A percentile compares a stretch with the other conserved stretches of the same genome.
phyloP scores from a whole-genome alignment of 2,329 filamentous ascomycete species.

The Sporothrix globosa region DNA sequence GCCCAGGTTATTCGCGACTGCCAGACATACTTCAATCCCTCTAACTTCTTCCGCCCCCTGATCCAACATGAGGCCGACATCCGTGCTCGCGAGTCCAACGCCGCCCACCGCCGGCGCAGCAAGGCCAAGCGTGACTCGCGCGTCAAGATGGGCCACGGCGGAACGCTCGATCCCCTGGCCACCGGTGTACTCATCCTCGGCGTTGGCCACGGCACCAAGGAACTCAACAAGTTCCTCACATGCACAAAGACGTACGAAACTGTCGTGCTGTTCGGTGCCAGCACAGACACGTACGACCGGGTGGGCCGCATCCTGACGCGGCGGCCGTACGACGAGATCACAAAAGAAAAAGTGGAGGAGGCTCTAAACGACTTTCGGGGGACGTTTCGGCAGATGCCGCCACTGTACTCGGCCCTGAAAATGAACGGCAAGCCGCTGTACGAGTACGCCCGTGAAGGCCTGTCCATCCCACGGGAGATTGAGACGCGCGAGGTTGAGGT shows the following conservation, averaged over 20 bases:
- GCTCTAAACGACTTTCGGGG: constrained; percentile 76
- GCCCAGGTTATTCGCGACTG: constrained; percentile 89
- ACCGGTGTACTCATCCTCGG: constrained; percentile 91
- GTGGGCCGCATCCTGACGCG: constrained; percentile 80
- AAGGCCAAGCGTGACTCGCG: constrained; percentile 63
- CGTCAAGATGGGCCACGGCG: constrained; percentile 95
- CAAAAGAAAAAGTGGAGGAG: constrained; percentile 74
- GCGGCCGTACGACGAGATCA: constrained; percentile 78
- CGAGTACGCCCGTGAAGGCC: constrained; percentile 91
- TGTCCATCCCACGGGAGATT: constrained; percentile 82
- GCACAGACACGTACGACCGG: constrained; percentile 89
- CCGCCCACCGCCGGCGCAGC: constrained; percentile 62
- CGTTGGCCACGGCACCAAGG: constrained; percentile 84
- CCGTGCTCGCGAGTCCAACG: constrained; percentile 59
- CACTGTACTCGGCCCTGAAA: constrained; percentile 89
- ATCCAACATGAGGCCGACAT: constrained; percentile 59
- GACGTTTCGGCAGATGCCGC: constrained; percentile 84
- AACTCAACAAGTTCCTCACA: constrained; percentile 73
- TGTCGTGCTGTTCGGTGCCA: constrained; percentile 84
- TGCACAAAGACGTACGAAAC: constrained; percentile 96
- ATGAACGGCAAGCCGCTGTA: constrained; percentile 94
- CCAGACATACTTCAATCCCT: constrained; percentile 81
- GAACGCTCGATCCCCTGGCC: constrained; percentile 90
- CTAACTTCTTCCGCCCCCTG: constrained; percentile 75
- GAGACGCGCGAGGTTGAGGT: constrained; percentile 79